Evolutionary conservation across 164 flowering plant genomes (phyloP).

Genomic region (Tinospora cordifolia): DNA sequence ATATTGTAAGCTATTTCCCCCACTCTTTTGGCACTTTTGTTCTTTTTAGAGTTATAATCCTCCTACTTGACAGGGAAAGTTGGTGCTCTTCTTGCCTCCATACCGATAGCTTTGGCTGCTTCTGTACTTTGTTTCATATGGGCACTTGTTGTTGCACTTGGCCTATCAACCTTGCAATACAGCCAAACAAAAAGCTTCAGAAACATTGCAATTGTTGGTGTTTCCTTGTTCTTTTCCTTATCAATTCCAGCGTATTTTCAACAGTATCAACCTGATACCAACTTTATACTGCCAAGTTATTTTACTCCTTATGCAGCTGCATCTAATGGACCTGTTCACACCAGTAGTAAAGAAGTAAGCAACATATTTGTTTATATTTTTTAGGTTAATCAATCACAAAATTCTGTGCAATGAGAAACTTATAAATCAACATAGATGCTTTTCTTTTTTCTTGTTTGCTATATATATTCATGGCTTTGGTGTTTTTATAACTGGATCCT

Average conservation of each 20-base stretch:
- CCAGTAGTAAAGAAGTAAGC: constrained; percentile 55
- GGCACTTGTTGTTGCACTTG: constrained; percentile 71
- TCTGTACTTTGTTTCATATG: constrained; percentile 76
- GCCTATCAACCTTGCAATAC: constrained; percentile 71
- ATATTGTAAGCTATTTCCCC: too few species aligned
- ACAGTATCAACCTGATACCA: constrained; percentile 56
- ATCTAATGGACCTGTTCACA: constrained; percentile 69
- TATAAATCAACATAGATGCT: neutral
- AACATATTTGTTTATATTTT: neutral
- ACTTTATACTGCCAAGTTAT: constrained; percentile 69
- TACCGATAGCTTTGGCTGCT: constrained; percentile 86
- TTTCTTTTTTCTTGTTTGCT: neutral
- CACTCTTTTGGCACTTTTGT: too few species aligned
- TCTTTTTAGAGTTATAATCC: neutral
- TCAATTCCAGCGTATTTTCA: constrained; percentile 87
- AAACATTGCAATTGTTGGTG: constrained; percentile 72
- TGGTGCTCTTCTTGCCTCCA: constrained; percentile 91
- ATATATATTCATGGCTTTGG: neutral
- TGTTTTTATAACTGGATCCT: neutral
- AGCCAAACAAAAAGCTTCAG: constrained; percentile 59
- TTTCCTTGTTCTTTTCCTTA: constrained; percentile 78
- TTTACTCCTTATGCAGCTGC: constrained; percentile 73
- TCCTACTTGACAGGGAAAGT: constrained; percentile 61
- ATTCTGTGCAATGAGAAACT: neutral
- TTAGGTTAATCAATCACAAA: neutral